Conservation (phyloP, 2,329 filamentous ascomycete species). For the Fusarium annulatum region DNA sequence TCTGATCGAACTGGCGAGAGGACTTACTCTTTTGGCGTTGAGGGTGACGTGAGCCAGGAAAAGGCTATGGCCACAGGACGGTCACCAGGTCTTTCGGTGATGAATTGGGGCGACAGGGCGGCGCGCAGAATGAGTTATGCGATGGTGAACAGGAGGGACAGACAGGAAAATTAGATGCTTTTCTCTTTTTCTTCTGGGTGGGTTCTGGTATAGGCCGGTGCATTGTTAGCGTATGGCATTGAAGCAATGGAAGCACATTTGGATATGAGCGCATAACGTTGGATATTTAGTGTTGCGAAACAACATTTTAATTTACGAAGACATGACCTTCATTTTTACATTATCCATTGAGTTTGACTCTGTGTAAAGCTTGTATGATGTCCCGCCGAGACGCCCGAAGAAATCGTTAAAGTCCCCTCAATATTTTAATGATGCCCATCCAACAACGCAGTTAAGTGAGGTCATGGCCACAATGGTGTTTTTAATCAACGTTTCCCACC, state of each 20-base stretch:
- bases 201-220: neutral
- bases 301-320: constrained; percentile 23
- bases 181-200: neutral
- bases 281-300: constrained; percentile 1
- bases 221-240: constrained; percentile 7
- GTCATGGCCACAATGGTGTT: neutral
- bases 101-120: constrained; percentile 36
- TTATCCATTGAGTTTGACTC: neutral
- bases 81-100: constrained; percentile 39
- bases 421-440: neutral
- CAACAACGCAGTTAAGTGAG: neutral
- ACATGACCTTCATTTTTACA: neutral
- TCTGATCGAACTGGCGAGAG: constrained; percentile 34
- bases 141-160: constrained; percentile 28
- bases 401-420: no score
- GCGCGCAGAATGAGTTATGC: constrained; percentile 39
- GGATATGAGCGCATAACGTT: constrained; percentile 24
- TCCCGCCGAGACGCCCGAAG: neutral
- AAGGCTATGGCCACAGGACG: constrained; percentile 31
- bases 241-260: neutral
- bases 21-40: constrained; percentile 40
- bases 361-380: neutral
- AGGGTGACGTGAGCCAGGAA: constrained; percentile 43
- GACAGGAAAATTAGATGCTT: constrained; percentile 5
- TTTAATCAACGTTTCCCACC: neutral